phyloP scores from a whole-genome alignment of 2,329 filamentous ascomycete species.

The Geosmithia putterillii region DNA sequence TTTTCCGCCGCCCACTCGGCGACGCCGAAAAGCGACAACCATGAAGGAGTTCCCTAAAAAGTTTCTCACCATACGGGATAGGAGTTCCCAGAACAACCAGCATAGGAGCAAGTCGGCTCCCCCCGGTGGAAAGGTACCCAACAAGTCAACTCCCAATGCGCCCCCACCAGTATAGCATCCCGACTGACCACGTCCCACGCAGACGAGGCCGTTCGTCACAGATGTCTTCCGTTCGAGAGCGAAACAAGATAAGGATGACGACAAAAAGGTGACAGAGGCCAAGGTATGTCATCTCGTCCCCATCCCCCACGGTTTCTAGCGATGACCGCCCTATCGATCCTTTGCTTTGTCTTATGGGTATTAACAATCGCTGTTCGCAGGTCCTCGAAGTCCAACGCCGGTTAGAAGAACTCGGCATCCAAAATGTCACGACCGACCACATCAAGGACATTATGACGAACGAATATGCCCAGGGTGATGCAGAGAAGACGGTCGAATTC shows the following conservation, averaged over 20 bases:
- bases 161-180: not conserved
- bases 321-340: not conserved
- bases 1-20: not conserved
- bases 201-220: constrained; percentile 40
- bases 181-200: not conserved
- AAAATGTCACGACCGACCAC: constrained; percentile 42
- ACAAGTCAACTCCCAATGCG: not conserved
- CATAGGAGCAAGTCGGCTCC: constrained; percentile 44
- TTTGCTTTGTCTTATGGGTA: not conserved
- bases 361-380: constrained; percentile 13
- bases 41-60: constrained; percentile 49
- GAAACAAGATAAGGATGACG: constrained; percentile 32
- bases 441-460: constrained; percentile 44
- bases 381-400: constrained; percentile 25
- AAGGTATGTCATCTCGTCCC: constrained; percentile 9
- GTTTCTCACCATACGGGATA: constrained; percentile 61
- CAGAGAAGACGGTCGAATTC: constrained; percentile 63
- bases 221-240: constrained; percentile 48
- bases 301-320: not conserved
- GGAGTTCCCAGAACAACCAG: constrained; percentile 31
- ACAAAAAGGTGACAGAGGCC: constrained; percentile 7
- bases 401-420: constrained; percentile 30
- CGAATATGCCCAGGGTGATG: constrained; percentile 54
- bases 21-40: constrained; percentile 9
- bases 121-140: constrained; percentile 35